Base-by-base conservation (phyloP, 2,329 filamentous ascomycete genomes). In the Aureobasidium sp. region DNA sequence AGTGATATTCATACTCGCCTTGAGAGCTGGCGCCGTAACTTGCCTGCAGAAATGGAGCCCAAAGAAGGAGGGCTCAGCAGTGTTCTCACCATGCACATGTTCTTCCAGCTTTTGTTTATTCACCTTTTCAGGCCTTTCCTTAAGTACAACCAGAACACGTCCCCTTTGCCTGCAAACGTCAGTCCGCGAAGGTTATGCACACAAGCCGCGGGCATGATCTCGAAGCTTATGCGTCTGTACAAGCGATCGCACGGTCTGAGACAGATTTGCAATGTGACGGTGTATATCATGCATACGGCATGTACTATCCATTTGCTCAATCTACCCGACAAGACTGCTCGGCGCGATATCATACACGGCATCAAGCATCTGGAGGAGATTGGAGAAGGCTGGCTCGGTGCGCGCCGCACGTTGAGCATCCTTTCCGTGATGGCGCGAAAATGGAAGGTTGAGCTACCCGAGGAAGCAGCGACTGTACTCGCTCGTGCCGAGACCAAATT, bases 231-330 rank as follows among this genome's bases (percentile, higher is more conserved):
- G 77, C 87, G 94, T 0, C 78, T 97, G 1, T 99, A 97, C 76
- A 97, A 96, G 74, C 90, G 93, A 67, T 87, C 87, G 1, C 95
- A 96, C 74, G 91, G 93, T 10, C 77, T 97, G 13, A 86, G 91
- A 5, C 93, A 97, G 72, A 96, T 99, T 37, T 96, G 90, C 76
- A 97, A 97, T 70, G 91, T 97, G 69, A 92, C 89, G 3, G 92
- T 97, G 0, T 99, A 99, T 74, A 97, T 97, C 76, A 83, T 89
- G 0, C 93, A 97, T 73, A 94, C 91, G 5, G 92, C 94, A 34
- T 96, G 92, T 72, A 97, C 92, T 0, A 95, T 97, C 43, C 94
- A 97, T 70, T 78, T 99, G 24, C 84, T 99, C 39, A 97, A 97
- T 67, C 79, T 97, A 1, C 92, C 92, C 0, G 92, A 97, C 68